Percentiles rank a stretch among this genome's conserved stretches.
Evolutionary conservation across 495 filamentous ascomycete species (phyloP).

Genomic region (Hypoxylon fragiforme): DNA sequence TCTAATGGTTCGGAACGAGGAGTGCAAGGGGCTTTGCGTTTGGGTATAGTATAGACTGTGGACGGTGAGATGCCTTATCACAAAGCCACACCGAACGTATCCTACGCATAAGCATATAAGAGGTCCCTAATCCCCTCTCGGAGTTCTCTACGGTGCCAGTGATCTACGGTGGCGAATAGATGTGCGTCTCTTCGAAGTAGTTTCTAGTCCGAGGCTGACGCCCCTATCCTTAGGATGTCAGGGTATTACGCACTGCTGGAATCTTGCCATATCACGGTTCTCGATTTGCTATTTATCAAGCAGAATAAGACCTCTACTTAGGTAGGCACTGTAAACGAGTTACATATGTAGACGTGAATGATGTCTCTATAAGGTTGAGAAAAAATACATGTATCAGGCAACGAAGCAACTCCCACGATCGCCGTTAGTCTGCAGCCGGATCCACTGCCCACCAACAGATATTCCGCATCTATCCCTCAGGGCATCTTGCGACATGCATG

Average conservation of each 20-base stretch:
- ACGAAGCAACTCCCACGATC: neutral
- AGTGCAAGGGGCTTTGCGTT: no score
- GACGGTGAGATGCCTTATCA: constrained; percentile 3
- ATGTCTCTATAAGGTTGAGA: no score
- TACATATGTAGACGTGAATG: no score
- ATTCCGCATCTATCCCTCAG: neutral
- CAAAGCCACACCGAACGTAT: constrained; percentile 1
- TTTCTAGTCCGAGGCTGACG: constrained; percentile 11
- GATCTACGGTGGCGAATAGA: constrained; percentile 24
- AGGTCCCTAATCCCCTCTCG: constrained; percentile 1
- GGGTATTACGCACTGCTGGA: constrained; percentile 19
- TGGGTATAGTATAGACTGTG: neutral
- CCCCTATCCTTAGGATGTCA: neutral
- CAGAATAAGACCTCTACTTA: no score
- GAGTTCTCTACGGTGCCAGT: neutral
- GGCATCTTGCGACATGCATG: constrained; percentile 16
- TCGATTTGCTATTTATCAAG: constrained; percentile 3
- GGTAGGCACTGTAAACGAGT: no score
- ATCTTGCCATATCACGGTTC: constrained; percentile 6
- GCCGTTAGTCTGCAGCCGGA: neutral
- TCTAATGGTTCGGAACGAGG: constrained; percentile 1
- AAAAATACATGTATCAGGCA: no score
- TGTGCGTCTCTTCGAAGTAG: constrained; percentile 9
- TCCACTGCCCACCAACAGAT: neutral
- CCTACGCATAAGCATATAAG: no score